Base-by-base conservation (phyloP, 352 stramenopile species). In the Globisporangium parvum region DNA sequence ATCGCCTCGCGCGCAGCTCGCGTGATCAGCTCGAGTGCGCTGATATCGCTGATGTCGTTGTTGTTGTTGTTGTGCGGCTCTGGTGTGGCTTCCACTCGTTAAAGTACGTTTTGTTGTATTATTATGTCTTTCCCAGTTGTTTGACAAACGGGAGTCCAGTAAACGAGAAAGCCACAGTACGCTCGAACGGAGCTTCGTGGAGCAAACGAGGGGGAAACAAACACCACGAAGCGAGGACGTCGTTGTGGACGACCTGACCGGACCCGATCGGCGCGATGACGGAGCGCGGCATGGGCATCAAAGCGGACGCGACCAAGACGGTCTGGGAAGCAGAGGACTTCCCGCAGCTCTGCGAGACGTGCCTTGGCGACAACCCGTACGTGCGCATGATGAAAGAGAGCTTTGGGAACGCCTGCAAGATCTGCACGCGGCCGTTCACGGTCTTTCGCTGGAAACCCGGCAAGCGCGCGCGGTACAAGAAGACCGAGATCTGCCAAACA, bases 341-440 rank as follows among this genome's bases (percentile, higher is more conserved):
- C 72, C 96, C 96, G 54, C 82, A 99, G 55, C 83, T 99, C 2
- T 99, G 97, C 65, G 96, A 99, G 77, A 97, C 89, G 20, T 99
- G 97, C 71, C 85, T 99, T 31, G 97, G 97, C 42, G 96, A 99
- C 66, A 99, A 99, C 64, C 96, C 97, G 48, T 99, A 99, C 77
- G 91, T 99, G 55, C 93, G 97, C 55, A 99, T 99, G 97, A 98
- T 98, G 65, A 98, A 98, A 65, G 92, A 99, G 72, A 62, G 82
- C 11, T 91, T 93, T 61, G 96, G 96, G 37, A 98, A 97, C 63
- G 93, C 96, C 37, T 99, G 97, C 77, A 98, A 99, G 88, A 98
- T 98, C 60, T 99, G 96, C 69, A 88, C 96, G 35, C 87, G 93
- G 12, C 96, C 97, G 15, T 99, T 98, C 76, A 99, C 96, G 33